Base-by-base conservation (phyloP, 2,329 filamentous ascomycete genomes). In the Neopestalotiopsis sp. region DNA sequence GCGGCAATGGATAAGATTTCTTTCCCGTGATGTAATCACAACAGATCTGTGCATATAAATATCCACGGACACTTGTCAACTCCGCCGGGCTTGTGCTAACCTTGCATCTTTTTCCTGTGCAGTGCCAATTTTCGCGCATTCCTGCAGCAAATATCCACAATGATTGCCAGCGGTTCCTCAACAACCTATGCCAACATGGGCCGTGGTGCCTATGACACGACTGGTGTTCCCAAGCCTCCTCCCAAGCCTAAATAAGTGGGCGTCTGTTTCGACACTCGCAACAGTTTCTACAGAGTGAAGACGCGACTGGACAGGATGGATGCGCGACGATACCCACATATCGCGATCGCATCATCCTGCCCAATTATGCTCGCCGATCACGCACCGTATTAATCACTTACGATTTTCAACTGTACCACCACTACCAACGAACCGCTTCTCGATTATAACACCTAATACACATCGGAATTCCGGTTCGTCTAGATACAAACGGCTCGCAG, bases 161-260 rank as follows among this genome's bases (percentile, higher is more conserved):
- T 79, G 78, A 70, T 74, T 72, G 70, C 70, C 68, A 75, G 74
- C 72, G 77, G 77, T 63, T 71, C 72, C 65, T 73, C 72, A 71
- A 74, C 58, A 49, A 38, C 34, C 34, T 68, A 76, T 73, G 71
- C 76, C 67, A 79, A 79, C 73, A 79, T 79, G 78, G 78, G 78
- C 71, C 77, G 78, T 58, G 78, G 78, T 61, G 78, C 78, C 70
- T 79, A 79, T 59, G 78, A 79, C 69, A 79, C 77, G 69, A 79
- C 78, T 61, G 78, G 78, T 70, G 77, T 78, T 56, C 76, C 77
- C 58, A 79, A 79, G 73, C 78, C 78, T 68, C 76, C 77, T 40
- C 76, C 77, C 20, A 77, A 77, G 77, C 77, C 77, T 53, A 74
- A 68, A 75, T 79, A 78, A 78, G 68, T 65, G 34, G 34, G 34